Conservation (phyloP, 2,329 filamentous ascomycete species). For the Neocucurbitaria cava region DNA sequence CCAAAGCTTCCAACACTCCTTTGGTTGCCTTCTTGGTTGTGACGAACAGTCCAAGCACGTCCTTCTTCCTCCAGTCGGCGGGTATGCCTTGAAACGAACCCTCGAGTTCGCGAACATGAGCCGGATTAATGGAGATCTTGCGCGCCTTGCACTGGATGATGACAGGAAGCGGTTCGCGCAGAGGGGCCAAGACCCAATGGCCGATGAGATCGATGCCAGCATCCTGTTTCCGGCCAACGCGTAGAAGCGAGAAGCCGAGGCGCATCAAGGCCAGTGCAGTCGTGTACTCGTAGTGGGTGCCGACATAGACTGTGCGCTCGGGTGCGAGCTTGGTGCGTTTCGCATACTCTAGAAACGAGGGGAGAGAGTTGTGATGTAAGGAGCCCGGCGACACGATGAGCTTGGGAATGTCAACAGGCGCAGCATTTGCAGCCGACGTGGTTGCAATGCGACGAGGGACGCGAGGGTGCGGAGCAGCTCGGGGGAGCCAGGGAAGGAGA, state of each 20-base stretch:
- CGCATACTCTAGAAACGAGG: slow-evolving; percentile 71
- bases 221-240: slow-evolving; percentile 72
- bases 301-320: slow-evolving; percentile 68
- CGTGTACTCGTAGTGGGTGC: slow-evolving; percentile 80
- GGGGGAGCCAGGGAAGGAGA: slow-evolving; percentile 31
- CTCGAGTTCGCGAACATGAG: slow-evolving; percentile 75
- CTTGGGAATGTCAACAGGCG: slow-evolving; percentile 36
- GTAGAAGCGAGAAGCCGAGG: slow-evolving; percentile 69
- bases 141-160: slow-evolving; percentile 75
- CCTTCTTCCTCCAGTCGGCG: slow-evolving; percentile 70
- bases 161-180: slow-evolving; percentile 50
- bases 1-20: slow-evolving; percentile 77
- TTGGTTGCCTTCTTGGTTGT: slow-evolving; percentile 74
- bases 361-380: slow-evolving; percentile 66
- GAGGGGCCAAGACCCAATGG: slow-evolving; percentile 64
- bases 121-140: slow-evolving; percentile 58
- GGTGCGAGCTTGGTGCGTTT: slow-evolving; percentile 62
- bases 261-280: slow-evolving; percentile 62
- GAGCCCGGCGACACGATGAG: slow-evolving; percentile 40
- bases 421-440: slow-evolving; percentile 31
- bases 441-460: slow-evolving; percentile 37
- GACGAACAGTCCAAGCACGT: slow-evolving; percentile 73
- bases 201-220: slow-evolving; percentile 78
- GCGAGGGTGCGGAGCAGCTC: slow-evolving; percentile 25
- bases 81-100: slow-evolving; percentile 80